Evolutionary conservation across 2,329 filamentous ascomycete species (phyloP).

Genomic region (Pseudogymnoascus sp.): DNA sequence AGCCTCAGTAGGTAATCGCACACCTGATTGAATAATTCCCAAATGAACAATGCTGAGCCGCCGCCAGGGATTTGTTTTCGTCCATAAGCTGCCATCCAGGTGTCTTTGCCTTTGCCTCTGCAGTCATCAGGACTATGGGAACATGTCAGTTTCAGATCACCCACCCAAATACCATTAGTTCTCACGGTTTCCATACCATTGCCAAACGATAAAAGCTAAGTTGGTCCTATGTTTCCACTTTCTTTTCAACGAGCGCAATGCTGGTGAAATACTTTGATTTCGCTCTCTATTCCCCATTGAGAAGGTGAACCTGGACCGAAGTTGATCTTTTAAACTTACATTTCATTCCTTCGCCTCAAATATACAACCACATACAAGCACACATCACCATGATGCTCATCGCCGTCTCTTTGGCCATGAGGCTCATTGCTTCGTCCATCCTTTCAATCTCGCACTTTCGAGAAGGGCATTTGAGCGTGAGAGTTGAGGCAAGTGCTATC

Average conservation of each 20-base stretch:
- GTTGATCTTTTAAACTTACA: not conserved
- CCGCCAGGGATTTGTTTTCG: not conserved
- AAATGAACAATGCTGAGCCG: not conserved
- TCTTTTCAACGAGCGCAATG: too few species aligned
- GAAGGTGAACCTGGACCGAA: not conserved
- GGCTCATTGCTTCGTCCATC: not conserved
- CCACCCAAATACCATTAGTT: not conserved
- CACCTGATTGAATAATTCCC: not conserved
- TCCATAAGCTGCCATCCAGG: not conserved
- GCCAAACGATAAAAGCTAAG: too few species aligned
- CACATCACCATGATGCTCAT: not conserved
- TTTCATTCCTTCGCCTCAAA: not conserved
- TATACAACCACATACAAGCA: not conserved
- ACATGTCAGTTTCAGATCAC: not conserved
- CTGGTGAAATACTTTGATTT: too few species aligned
- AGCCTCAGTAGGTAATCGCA: not conserved
- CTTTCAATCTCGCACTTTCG: not conserved
- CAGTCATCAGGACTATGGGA: not conserved
- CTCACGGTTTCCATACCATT: not conserved
- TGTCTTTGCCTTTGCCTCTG: not conserved
- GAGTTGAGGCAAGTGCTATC: not conserved
- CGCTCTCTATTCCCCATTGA: not conserved
- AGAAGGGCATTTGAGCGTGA: not conserved
- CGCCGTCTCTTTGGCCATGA: not conserved
- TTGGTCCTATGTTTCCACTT: not conserved